phyloP scores from a whole-genome alignment of 2,329 filamentous ascomycete genomes.

The Pseudogymnoascus pannorum region DNA sequence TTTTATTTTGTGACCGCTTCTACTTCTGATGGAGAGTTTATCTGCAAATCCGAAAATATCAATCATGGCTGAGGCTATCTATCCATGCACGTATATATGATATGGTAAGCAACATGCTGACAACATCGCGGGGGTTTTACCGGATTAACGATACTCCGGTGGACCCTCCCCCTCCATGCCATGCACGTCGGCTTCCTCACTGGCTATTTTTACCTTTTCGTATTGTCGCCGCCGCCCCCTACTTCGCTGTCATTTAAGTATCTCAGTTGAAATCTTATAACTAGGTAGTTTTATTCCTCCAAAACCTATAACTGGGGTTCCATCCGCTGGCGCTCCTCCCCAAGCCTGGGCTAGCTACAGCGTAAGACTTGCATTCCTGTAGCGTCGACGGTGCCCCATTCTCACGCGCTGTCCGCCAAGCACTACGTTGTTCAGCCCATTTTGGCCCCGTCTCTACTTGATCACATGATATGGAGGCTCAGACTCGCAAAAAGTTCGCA shows the following conservation, averaged over 20 bases:
- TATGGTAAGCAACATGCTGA: not conserved
- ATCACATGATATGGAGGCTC: slow-evolving; percentile 4
- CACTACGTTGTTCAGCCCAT: not conserved
- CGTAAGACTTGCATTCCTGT: not conserved
- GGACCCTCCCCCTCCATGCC: not conserved
- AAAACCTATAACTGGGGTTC: not conserved
- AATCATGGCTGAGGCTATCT: not conserved
- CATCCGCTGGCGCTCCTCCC: not conserved
- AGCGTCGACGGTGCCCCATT: not conserved
- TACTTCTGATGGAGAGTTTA: not conserved
- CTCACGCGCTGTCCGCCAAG: not conserved
- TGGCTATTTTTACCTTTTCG: not conserved
- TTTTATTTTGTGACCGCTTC: not conserved
- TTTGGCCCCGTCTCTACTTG: not conserved
- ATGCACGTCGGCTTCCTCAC: not conserved
- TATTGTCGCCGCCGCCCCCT: not conserved
- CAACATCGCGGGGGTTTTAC: not conserved
- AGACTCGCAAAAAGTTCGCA: slow-evolving; percentile 22
- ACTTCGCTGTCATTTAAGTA: not conserved
- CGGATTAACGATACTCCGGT: slow-evolving; percentile 4
- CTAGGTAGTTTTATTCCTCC: not conserved
- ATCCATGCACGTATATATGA: not conserved
- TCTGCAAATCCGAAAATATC: slow-evolving; percentile 23
- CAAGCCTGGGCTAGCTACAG: not conserved
- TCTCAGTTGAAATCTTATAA: not conserved